Evolutionary conservation across 371 early-diverging fungal genomes (phyloP).

Genomic region (Lichtheimia hyalospora): DNA sequence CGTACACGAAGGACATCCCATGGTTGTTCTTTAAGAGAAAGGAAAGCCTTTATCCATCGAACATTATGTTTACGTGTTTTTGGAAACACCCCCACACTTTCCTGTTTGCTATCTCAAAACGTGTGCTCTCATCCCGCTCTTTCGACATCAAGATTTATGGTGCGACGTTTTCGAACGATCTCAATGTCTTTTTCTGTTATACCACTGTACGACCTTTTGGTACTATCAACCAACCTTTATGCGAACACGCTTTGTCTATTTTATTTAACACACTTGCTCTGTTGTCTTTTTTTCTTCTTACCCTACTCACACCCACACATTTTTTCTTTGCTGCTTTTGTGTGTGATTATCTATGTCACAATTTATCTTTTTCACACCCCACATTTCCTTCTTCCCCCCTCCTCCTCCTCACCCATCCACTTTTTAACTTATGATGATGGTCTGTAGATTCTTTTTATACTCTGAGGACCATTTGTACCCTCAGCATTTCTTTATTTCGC

Average conservation of each 20-base stretch:
- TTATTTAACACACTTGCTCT: neutral
- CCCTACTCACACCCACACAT: neutral
- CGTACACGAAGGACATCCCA: neutral
- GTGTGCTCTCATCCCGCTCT: slow-evolving; percentile 9
- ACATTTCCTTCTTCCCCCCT: no score
- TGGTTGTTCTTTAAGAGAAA: neutral
- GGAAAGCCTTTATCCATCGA: neutral
- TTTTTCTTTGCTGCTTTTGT: slow-evolving; percentile 14
- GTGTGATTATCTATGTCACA: slow-evolving; percentile 6
- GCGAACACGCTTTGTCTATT: slow-evolving; percentile 2
- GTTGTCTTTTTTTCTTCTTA: neutral
- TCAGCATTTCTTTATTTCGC: neutral
- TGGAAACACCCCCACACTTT: slow-evolving; percentile 7
- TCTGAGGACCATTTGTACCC: neutral
- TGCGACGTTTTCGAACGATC: slow-evolving; percentile 7
- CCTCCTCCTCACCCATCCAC: no score
- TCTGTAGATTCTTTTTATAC: slow-evolving; percentile 1
- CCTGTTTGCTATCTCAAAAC: slow-evolving; percentile 1
- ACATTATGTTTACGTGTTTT: slow-evolving; percentile 1
- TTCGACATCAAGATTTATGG: slow-evolving; percentile 12
- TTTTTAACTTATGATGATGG: neutral
- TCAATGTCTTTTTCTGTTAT: neutral
- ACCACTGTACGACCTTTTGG: neutral
- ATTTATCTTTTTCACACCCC: neutral
- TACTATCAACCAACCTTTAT: neutral